These are phyloP conservation scores for Backusella circina DNA, from an alignment of 192 early-diverging fungal species.

Conservation along the genomic window DNA sequence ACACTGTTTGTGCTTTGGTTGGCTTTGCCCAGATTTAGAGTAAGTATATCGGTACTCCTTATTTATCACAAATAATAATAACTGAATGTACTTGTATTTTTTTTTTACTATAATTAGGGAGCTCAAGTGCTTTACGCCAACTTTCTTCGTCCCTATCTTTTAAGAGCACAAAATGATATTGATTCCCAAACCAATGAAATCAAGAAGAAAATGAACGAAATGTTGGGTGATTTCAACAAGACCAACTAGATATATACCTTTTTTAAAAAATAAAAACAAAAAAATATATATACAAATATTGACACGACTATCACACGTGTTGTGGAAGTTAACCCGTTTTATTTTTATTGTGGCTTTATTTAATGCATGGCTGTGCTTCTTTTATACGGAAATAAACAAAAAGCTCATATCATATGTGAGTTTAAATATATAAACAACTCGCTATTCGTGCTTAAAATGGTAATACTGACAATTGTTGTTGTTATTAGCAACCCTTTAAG, in stretches of 20 bases:
- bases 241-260: neutral
- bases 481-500: no score
- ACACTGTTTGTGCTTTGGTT: constrained; percentile 85
- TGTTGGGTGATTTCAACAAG: neutral
- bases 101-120: constrained; percentile 46
- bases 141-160: constrained; percentile 72
- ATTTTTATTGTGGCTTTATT: neutral
- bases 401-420: neutral
- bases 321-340: neutral
- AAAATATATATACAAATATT: neutral
- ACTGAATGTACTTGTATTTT: neutral
- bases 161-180: constrained; percentile 45
- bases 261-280: neutral
- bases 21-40: constrained; percentile 64
- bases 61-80: neutral
- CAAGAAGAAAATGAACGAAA: constrained; percentile 1
- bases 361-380: neutral
- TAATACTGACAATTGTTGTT: no score
- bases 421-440: neutral
- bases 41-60: constrained; percentile 21
- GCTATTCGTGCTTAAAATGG: no score
- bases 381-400: neutral
- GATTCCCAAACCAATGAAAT: constrained; percentile 22
- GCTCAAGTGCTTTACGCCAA: constrained; percentile 77
- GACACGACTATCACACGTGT: neutral